Evolutionary conservation across 2,329 filamentous ascomycete genomes (phyloP).

Genomic region (Tolypocladium amazonense): DNA sequence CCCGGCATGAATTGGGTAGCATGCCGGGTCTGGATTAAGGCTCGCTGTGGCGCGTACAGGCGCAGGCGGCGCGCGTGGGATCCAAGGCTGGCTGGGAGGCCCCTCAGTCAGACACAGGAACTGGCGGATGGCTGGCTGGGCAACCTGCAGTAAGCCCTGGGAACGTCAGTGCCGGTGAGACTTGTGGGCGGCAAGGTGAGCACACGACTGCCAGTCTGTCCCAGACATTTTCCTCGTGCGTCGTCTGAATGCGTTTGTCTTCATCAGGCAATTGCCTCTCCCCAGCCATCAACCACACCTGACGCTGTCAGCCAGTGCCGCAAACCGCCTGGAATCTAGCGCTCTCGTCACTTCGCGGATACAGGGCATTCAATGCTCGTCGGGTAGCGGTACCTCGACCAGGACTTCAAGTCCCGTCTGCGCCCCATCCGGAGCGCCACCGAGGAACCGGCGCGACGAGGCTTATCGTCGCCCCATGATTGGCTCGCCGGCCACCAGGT

Average conservation of each 20-base stretch:
- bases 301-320: background rate
- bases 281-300: background rate
- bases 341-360: background rate
- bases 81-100: background rate
- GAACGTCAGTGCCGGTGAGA: background rate
- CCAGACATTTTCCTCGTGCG: background rate
- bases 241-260: background rate
- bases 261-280: background rate
- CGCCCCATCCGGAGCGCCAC: conserved; percentile 3
- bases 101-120: background rate
- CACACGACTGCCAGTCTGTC: background rate
- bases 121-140: background rate
- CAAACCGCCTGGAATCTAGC: background rate
- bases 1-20: background rate
- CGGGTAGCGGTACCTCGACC: background rate
- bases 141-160: background rate
- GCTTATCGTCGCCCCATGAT: conserved; percentile 20
- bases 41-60: background rate
- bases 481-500: conserved; percentile 12
- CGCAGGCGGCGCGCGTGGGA: background rate
- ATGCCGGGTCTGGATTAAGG: background rate
- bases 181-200: background rate
- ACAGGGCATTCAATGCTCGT: background rate
- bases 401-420: background rate
- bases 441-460: conserved; percentile 3